A percentile compares a stretch with the other conserved stretches of the same genome.
phyloP scores from a whole-genome alignment of 495 filamentous ascomycete genomes.

The Lasiosphaeria ovina region DNA sequence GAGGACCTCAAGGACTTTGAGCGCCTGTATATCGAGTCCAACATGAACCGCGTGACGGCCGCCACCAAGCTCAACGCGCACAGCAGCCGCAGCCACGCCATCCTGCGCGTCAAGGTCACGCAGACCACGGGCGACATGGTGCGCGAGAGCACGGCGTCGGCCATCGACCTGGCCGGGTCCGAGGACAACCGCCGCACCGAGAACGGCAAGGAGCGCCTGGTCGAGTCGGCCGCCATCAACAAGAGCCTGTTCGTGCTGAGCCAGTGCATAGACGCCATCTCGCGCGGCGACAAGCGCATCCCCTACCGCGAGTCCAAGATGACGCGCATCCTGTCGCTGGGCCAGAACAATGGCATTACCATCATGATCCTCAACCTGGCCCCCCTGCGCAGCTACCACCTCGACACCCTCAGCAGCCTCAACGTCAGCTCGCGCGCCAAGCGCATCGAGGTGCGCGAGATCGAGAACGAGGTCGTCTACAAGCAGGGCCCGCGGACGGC shows the following conservation, averaged over 20 bases:
- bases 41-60: conserved; percentile 86
- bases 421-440: conserved; percentile 96
- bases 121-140: conserved; percentile 69
- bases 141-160: conserved; percentile 78
- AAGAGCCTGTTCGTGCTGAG: conserved; percentile 93
- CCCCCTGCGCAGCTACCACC: conserved; percentile 79
- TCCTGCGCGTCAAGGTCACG: conserved; percentile 84
- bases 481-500: conserved; percentile 62
- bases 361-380: conserved; percentile 97
- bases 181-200: conserved; percentile 95
- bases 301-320: conserved; percentile 96
- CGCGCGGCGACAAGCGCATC: conserved; percentile 65
- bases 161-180: conserved; percentile 94
- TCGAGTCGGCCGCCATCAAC: conserved; percentile 98
- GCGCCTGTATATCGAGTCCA: conserved; percentile 86
- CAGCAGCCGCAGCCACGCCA: conserved; percentile 89
- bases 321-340: conserved; percentile 89
- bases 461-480: conserved; percentile 89
- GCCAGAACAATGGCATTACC: conserved; percentile 93
- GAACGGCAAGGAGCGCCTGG: conserved; percentile 87
- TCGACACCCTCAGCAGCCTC: conserved; percentile 89
- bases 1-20: conserved; percentile 91
- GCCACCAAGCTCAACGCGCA: conserved; percentile 96
- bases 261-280: conserved; percentile 94
- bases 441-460: conserved; percentile 91